Evolutionary conservation across 2,329 filamentous ascomycete genomes (phyloP).

Genomic region (Coniella vitis): DNA sequence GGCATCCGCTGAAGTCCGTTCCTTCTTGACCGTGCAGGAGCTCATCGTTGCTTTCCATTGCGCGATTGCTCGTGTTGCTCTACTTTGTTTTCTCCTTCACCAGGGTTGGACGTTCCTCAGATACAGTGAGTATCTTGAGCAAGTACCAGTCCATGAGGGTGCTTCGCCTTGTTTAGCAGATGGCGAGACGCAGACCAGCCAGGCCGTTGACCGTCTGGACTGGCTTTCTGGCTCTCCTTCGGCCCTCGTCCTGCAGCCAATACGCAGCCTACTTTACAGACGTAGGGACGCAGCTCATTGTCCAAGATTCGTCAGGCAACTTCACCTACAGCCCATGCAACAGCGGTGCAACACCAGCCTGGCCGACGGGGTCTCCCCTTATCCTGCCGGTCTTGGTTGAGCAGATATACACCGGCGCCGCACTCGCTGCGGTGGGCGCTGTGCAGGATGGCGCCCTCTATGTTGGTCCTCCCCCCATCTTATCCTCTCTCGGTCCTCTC

Average conservation of each 20-base stretch:
- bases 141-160: too few relatives aligned
- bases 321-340: constrained; percentile 5
- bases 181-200: not conserved
- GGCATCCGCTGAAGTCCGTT: too few relatives aligned
- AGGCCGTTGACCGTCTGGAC: not conserved
- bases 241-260: not conserved
- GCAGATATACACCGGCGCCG: not conserved
- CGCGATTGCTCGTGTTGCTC: too few relatives aligned
- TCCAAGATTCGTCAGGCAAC: not conserved
- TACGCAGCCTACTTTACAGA: constrained; percentile 4
- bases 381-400: not conserved
- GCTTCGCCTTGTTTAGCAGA: not conserved
- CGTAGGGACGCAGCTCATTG: constrained; percentile 1
- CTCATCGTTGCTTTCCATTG: too few relatives aligned
- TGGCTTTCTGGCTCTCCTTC: not conserved
- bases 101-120: too few relatives aligned
- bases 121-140: too few relatives aligned
- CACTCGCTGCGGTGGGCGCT: constrained; percentile 4
- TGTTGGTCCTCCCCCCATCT: too few relatives aligned
- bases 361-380: not conserved
- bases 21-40: too few relatives aligned
- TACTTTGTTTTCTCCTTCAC: too few relatives aligned
- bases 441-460: not conserved
- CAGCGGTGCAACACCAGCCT: not conserved
- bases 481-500: too few relatives aligned